A percentile compares a stretch with the other conserved stretches of the same genome.
phyloP scores from a whole-genome alignment of 257 asterid genomes.

The Gentiana straminea region DNA sequence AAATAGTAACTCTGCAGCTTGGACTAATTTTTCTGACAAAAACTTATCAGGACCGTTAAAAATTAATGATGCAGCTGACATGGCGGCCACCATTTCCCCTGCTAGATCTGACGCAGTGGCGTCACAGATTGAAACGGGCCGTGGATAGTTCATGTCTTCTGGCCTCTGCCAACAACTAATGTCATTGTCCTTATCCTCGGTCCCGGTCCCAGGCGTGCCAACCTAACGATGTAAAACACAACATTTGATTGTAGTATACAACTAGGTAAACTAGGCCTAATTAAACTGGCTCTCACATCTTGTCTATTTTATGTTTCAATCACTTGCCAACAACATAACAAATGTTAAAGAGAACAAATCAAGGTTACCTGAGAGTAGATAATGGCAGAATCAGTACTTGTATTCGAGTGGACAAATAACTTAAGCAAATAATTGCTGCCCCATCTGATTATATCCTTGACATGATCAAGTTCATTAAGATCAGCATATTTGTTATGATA shows the following conservation, averaged over 20 bases:
- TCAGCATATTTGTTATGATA: constrained; percentile 45
- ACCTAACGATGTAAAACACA: constrained; percentile 22
- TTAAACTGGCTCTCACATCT: too few species aligned
- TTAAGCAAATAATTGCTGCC: constrained; percentile 51
- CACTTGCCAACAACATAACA: too few species aligned
- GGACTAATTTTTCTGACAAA: constrained; percentile 20
- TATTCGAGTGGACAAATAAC: constrained; percentile 26
- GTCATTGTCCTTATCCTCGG: constrained; percentile 18
- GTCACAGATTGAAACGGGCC: constrained; percentile 40
- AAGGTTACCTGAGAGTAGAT: constrained; percentile 41
- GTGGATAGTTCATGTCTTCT: constrained; percentile 39
- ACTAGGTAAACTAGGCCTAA: too few species aligned
- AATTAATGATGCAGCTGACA: constrained; percentile 55
- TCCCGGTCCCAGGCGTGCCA: constrained; percentile 17
- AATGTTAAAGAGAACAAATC: too few species aligned
- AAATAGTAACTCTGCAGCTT: constrained; percentile 29
- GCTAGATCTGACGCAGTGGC: constrained; percentile 42
- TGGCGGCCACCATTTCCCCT: constrained; percentile 49
- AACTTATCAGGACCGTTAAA: constrained; percentile 15
- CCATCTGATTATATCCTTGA: constrained; percentile 46
- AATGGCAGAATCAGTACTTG: constrained; percentile 15
- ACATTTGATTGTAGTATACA: too few species aligned
- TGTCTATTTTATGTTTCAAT: too few species aligned
- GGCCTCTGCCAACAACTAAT: constrained; percentile 54
- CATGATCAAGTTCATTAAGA: constrained; percentile 47